Evolutionary conservation across 768 basidiomycete genomes (phyloP).

Genomic region (Suillus subalutaceus): DNA sequence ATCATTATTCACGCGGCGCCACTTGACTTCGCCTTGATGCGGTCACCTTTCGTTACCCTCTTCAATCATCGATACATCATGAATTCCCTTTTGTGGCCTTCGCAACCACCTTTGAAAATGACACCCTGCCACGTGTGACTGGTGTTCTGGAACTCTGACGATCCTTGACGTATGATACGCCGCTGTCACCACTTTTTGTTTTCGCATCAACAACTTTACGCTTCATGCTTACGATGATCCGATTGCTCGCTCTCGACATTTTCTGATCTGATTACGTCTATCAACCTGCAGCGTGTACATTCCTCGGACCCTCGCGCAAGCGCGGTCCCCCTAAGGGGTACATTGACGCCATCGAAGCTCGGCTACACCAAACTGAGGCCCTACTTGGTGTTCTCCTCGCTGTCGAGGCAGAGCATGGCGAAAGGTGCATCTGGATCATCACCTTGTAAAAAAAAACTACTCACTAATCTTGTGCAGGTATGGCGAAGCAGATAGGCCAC

Average conservation of each 20-base stretch:
- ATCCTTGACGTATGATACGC: neutral
- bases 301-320: constrained; percentile 77
- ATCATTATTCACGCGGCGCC: neutral
- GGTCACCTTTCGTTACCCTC: constrained; percentile 1
- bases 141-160: neutral
- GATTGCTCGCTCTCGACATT: neutral
- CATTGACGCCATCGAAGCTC: constrained; percentile 92
- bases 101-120: constrained; percentile 4
- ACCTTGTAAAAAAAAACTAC: too few relatives aligned
- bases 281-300: constrained; percentile 62
- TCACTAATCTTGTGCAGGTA: neutral
- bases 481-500: constrained; percentile 15
- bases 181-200: neutral
- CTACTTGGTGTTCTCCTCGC: constrained; percentile 81
- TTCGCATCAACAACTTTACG: neutral
- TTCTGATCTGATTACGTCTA: constrained; percentile 1
- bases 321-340: constrained; percentile 93
- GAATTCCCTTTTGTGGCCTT: constrained; percentile 9
- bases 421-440: constrained; percentile 37
- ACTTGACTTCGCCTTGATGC: constrained; percentile 4
- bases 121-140: constrained; percentile 1
- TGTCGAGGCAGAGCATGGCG: constrained; percentile 31
- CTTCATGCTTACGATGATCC: neutral
- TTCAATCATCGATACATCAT: neutral
- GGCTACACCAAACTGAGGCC: constrained; percentile 89